Conservation (phyloP, 2,329 filamentous ascomycete species). For the Aspergillus melleus region DNA sequence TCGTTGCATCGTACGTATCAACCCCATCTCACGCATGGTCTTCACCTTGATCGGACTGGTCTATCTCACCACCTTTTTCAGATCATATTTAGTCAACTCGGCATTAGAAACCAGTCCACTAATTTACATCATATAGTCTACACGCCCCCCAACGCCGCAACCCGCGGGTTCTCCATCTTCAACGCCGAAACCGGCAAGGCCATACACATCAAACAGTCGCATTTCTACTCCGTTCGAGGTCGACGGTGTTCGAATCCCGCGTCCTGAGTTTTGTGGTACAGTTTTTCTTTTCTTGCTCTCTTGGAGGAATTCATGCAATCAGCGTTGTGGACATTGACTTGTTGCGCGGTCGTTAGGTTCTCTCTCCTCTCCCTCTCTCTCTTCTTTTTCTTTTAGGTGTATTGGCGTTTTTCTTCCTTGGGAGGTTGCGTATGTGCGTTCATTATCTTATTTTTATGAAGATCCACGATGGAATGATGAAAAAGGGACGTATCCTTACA, state of each 20-base stretch:
- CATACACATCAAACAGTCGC: slow-evolving; percentile 68
- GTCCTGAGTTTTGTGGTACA: not conserved
- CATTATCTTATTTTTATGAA: not conserved
- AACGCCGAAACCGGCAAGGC: slow-evolving; percentile 72
- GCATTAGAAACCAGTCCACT: not conserved
- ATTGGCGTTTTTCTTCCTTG: not conserved
- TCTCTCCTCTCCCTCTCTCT: not conserved
- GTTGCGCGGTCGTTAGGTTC: not conserved
- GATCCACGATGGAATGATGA: not conserved
- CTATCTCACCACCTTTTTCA: too few species aligned
- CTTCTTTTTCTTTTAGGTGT: not conserved
- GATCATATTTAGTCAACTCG: not conserved
- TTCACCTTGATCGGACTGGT: not conserved
- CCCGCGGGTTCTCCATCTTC: slow-evolving; percentile 78
- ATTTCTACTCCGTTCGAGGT: slow-evolving; percentile 68
- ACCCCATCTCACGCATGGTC: not conserved
- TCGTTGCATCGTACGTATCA: slow-evolving; percentile 69
- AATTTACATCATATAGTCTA: slow-evolving; percentile 56
- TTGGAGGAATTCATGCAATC: too few species aligned
- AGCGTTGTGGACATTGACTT: not conserved
- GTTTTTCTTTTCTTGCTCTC: not conserved
- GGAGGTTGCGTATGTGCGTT: not conserved
- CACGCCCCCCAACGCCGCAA: slow-evolving; percentile 85
- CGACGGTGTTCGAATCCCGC: slow-evolving; percentile 25
- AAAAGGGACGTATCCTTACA: not conserved